Base-by-base conservation (phyloP, 2,329 filamentous ascomycete species). In the Aspergillus sp. region DNA sequence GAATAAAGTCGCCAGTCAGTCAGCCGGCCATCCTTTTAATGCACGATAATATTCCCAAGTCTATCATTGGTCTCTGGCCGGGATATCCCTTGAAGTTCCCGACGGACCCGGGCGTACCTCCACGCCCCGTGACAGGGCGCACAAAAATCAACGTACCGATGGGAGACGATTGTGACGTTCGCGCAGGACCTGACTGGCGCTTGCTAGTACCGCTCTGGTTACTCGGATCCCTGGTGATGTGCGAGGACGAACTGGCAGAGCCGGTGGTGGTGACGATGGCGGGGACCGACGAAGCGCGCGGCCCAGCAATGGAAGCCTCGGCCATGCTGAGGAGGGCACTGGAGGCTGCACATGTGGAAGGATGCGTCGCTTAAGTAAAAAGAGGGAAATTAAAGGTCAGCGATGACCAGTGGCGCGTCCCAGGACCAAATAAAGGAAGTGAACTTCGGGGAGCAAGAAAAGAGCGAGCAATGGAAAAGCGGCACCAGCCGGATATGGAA, bases 241-340 rank as follows among this genome's bases (percentile, higher is more conserved):
- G 49, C 42, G 55, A 56, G 37, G 55, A 51, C 42, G 54, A 53
- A 41, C 54, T 50, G 39, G 46, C 53, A 22, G 56, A 54, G 45
- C 48, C 47, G 47, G 54, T 52, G 49, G 60, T 63, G 37, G 47
- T 49, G 37, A 50, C 19, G 41, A 54, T 52, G 48, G 57, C 53
- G 54, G 61, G 57, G 49, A 51, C 48, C n/a, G 55, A 58, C 41
- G 59, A 53, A 43, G 59, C 49, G 44, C 58, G 59, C 49, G 56
- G 57, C 43, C 58, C 55, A 49, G 50, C 57, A 48, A 51, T 57
- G 53, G 53, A 60, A 59, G 53, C 63, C 62, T 65, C 62, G 59
- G 59, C 59, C 63, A 68, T 67, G 43, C 48, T 56, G 52, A 43
- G 49, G 48, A 49, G 46, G 50, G 47, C 49, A 47, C 51, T 42